These are phyloP conservation scores for Penicillium psychrofluorescens DNA, from an alignment of 495 filamentous ascomycete genomes.

Conservation along the genomic window DNA sequence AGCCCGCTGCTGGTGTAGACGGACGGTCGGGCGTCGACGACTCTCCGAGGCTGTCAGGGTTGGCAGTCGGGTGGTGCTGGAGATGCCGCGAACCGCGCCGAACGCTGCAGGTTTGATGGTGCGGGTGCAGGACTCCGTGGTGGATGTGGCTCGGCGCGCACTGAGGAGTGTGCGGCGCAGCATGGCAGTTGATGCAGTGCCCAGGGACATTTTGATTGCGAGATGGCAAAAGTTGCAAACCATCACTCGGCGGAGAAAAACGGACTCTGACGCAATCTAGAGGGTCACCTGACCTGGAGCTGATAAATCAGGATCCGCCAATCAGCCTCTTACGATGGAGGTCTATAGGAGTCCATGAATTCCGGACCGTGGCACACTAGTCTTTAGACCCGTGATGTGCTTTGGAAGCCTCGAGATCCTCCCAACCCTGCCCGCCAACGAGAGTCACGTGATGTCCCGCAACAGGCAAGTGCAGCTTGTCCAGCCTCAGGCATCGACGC, in stretches of 20 bases:
- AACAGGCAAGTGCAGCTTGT: too few relatives aligned
- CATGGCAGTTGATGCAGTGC: slow-evolving; percentile 27
- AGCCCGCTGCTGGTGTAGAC: slow-evolving; percentile 37
- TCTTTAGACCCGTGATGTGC: too few relatives aligned
- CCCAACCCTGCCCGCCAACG: too few relatives aligned
- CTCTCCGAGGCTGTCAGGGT: slow-evolving; percentile 43
- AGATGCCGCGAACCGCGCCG: slow-evolving; percentile 24
- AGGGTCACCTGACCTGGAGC: slow-evolving; percentile 21
- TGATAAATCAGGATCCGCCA: slow-evolving; percentile 29
- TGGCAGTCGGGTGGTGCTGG: slow-evolving; percentile 35
- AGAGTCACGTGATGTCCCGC: too few relatives aligned
- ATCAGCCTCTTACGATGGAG: slow-evolving; percentile 5
- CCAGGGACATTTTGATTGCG: slow-evolving; percentile 21
- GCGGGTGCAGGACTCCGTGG: slow-evolving; percentile 19
- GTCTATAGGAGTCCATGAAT: too few relatives aligned
- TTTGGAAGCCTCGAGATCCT: too few relatives aligned
- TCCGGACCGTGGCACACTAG: too few relatives aligned
- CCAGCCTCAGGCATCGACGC: too few relatives aligned
- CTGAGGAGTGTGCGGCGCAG: slow-evolving; percentile 23
- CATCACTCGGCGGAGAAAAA: slow-evolving; percentile 7
- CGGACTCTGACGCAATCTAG: slow-evolving; percentile 33
- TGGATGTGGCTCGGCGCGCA: slow-evolving; percentile 20
- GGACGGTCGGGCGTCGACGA: slow-evolving; percentile 39
- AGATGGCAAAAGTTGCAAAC: slow-evolving; percentile 1
- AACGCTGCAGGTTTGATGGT: slow-evolving; percentile 22